Evolutionary conservation across 2,329 filamentous ascomycete species (phyloP), one percentile per base, ranked within the genome.

Genomic region (Colletotrichum musae): DNA sequence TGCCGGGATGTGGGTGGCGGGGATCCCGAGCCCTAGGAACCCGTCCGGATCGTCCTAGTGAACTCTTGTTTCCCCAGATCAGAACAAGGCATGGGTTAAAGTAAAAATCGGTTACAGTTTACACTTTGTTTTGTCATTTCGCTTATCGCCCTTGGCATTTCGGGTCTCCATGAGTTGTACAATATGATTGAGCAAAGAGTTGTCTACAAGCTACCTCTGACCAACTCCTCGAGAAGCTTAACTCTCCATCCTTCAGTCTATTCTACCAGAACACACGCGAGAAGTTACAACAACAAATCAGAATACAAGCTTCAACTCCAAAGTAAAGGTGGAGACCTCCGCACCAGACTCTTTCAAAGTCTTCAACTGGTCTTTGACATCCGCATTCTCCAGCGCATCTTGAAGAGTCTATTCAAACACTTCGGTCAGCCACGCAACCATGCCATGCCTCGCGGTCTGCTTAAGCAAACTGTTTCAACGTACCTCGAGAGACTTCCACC

Each of bases 1-100:
- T 53, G 48, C 50, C 41, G 64, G 57, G 21, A 66, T 62, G 57
- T 66, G 50, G 58, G 58, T 59, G 43, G 54, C 64, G 48, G 64
- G 39, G 36, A 21, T 48, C 6, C 57, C 57, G 57, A 54, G 39
- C 41, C 41, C 64, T 71, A 16, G 56, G 56, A 13, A 24, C 24
- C 21, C 21, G 16, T 24, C 43, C 18, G 18, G 41, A 43, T 32
- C n/a, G 39, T 18, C 18, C 7, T 6, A 45, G 15, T 32, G 28
- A 56, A 36, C 32, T 57, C 36, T 45, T 41, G 32, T 45, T 48
- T 47, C 56, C 56, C 43, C 43, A n/a, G 56, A 45, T 45, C 24
- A 48, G 32, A n/a, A 18, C 39, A 15, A 21, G 16, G 41, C 16
- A 32, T 47, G 56, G 56, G 24, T 2, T 47, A 32, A 24, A 58